Evolutionary conservation across 805 yeast genomes (phyloP), one percentile per base, ranked within the genome.

Genomic region (Cyberlindnera samutprakarnensis): DNA sequence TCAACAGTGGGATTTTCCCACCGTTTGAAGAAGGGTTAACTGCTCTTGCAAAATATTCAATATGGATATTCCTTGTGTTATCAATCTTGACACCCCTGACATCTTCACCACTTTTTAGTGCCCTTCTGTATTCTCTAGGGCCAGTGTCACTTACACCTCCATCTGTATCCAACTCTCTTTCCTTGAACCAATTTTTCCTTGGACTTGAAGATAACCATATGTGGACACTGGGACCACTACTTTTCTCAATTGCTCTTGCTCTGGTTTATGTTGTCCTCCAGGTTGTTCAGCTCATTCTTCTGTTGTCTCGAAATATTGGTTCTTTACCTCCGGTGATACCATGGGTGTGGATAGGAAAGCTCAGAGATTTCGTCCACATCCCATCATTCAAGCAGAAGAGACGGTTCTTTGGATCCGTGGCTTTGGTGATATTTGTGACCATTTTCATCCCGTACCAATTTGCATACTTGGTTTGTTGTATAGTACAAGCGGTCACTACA

Each of bases 381-480:
- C 7, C 21, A 6, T 28, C 40, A 3, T 14, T 33, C 16, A 31
- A 32, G 14, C 32, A 36, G 5, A 46, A 27, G 6, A 43, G 50
- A 22, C 35, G 53, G 12, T 20, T 41, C 2, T 9, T 38, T 5
- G 44, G 45, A 2, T 26, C 46, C 1, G 2, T 47, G 1, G 1
- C 64, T 0, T 43, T 78, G 10, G 38, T 73, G 3, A 39, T 62
- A 1, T 52, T 66, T 14, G 78, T 81, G 4, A 61, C 76, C 19
- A 56, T 78, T 16, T 81, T 78, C 48, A 58, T 84, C 11, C 96
- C 96, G 0, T 87, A 78, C 49, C 95, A 87, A 51, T 68, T 86
- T 50, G 88, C 84, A 2, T 84, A 69, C 46, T 59, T 75, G 7
- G 66, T 82, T 7, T 67, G 79, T 27, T 61, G 74, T 28, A 18